Evolutionary conservation across 2,329 filamentous ascomycete genomes (phyloP).

Genomic region (Beauveria australis): DNA sequence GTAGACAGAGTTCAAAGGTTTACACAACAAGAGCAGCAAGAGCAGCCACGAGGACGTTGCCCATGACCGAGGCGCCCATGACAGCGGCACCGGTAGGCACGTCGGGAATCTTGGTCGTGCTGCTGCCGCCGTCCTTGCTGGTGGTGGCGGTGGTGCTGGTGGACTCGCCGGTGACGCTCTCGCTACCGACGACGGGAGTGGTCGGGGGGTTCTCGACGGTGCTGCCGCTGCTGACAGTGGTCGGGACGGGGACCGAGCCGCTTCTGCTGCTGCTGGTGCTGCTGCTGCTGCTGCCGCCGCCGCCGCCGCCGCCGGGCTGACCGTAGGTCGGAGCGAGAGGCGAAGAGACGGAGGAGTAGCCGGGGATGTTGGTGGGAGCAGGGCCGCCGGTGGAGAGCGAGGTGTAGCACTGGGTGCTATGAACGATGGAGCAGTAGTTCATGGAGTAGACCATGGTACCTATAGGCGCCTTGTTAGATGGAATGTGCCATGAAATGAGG

Average conservation of each 20-base stretch:
- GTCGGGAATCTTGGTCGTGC: not conserved
- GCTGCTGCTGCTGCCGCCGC: not conserved
- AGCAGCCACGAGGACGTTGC: conserved; percentile 5
- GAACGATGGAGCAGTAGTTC: conserved; percentile 28
- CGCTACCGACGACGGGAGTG: conserved; percentile 9
- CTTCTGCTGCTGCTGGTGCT: not conserved
- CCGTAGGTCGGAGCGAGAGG: not conserved
- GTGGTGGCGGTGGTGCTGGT: conserved; percentile 13
- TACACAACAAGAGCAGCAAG: conserved; percentile 4
- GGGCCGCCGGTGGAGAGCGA: conserved; percentile 20
- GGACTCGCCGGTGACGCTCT: conserved; percentile 11
- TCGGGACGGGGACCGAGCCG: conserved; percentile 12
- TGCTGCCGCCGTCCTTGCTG: conserved; percentile 9
- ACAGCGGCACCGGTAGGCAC: conserved; percentile 7
- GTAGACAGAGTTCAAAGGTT: not conserved
- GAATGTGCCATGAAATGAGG: not conserved
- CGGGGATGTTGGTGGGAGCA: not conserved
- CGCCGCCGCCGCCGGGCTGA: not conserved
- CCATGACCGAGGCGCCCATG: not conserved
- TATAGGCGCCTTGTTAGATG: conserved; percentile 5
- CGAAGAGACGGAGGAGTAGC: not conserved
- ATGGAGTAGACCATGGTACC: conserved; percentile 26
- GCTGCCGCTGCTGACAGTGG: conserved; percentile 5
- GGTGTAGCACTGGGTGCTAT: conserved; percentile 26
- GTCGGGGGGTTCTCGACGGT: conserved; percentile 13